Conservation (phyloP, 2,329 filamentous ascomycete species). For the Talaromyces atroroseus region DNA sequence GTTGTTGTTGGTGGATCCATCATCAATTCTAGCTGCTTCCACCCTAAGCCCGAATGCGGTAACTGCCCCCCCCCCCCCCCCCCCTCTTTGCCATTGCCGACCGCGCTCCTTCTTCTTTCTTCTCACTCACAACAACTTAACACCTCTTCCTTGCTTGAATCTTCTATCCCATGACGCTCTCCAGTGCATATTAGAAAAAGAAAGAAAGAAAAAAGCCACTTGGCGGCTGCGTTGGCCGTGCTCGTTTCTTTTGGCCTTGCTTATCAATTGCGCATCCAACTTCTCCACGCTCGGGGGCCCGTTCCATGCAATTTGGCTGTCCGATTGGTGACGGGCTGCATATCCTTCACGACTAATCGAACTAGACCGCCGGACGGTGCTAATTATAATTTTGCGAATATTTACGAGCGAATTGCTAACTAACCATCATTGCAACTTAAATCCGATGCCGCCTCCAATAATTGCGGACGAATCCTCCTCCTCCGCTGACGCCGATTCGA, state of each 20-base stretch:
- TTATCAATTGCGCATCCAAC: not conserved
- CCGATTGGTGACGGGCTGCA: not conserved
- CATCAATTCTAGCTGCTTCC: not conserved
- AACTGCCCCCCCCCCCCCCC: not conserved
- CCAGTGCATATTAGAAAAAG: too few species aligned
- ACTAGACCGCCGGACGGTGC: conserved; percentile 4
- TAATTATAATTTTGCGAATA: not conserved
- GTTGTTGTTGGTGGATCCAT: not conserved
- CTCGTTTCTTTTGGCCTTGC: not conserved
- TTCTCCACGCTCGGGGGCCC: not conserved
- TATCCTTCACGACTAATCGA: not conserved
- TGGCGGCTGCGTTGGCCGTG: not conserved
- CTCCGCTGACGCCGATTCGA: not conserved
- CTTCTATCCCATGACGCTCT: not conserved
- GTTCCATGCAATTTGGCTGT: not conserved
- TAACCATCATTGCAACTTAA: not conserved
- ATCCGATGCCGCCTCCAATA: conserved; percentile 6
- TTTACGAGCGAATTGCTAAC: not conserved
- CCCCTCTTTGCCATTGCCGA: not conserved
- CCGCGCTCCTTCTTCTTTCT: too few species aligned
- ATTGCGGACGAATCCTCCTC: conserved; percentile 9
- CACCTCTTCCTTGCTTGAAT: not conserved
- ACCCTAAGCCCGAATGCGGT: not conserved
- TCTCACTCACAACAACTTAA: not conserved
- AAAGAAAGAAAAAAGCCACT: too few species aligned